Percentiles rank a stretch among this genome's conserved stretches.
Evolutionary conservation across 805 yeast species (phyloP).

Genomic region (Saccharomycopsis selenospora): DNA sequence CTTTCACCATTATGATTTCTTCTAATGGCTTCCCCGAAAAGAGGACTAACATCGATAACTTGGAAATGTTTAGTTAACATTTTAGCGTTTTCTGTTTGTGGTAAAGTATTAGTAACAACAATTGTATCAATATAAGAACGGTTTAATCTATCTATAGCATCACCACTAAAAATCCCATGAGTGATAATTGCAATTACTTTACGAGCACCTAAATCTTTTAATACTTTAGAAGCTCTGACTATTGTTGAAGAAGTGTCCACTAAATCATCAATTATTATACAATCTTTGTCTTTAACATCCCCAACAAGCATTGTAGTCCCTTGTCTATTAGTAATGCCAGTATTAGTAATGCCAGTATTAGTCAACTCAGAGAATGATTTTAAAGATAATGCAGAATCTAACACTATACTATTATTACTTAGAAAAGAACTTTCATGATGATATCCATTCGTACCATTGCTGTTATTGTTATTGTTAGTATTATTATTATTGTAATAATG

Average conservation of each 20-base stretch:
- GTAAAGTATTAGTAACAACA: conserved; percentile 86
- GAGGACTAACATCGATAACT: conserved; percentile 78
- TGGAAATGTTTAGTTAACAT: conserved; percentile 53
- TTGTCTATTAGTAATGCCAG: conserved; percentile 19
- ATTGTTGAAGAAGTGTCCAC: conserved; percentile 92
- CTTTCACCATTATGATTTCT: conserved; percentile 97
- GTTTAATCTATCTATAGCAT: conserved; percentile 67
- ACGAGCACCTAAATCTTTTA: conserved; percentile 89
- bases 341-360: conserved; percentile 16
- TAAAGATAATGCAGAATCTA: not conserved
- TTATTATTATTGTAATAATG: conserved; percentile 25
- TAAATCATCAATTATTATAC: conserved; percentile 88
- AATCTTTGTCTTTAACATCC: conserved; percentile 77
- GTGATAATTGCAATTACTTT: conserved; percentile 83
- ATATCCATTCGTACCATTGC: conserved; percentile 7
- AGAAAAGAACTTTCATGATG: not conserved
- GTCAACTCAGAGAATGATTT: not conserved
- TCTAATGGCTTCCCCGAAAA: conserved; percentile 91
- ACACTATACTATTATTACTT: not conserved
- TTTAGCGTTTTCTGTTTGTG: conserved; percentile 58
- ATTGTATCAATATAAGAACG: conserved; percentile 71
- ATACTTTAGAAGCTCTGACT: conserved; percentile 81
- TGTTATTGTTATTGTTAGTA: conserved; percentile 21
- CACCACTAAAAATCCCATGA: conserved; percentile 91
- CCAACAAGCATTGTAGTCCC: conserved; percentile 87